Percentiles rank a stretch among this genome's conserved stretches.
Evolutionary conservation across 495 filamentous ascomycete genomes (phyloP).

Genomic region (Neurospora hispaniola): DNA sequence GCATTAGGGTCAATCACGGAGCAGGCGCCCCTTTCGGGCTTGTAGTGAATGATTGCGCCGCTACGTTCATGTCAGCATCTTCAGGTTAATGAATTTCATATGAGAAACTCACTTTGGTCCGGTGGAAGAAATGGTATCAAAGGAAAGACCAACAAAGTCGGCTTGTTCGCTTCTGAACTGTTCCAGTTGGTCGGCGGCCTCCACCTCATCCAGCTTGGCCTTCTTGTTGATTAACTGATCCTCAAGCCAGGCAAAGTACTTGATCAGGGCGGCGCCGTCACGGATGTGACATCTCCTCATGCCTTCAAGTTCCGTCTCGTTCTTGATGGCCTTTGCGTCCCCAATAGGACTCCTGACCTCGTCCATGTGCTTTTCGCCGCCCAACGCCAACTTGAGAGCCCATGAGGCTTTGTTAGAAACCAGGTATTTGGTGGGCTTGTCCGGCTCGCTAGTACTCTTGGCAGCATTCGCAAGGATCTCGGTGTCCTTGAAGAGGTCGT

Average conservation of each 20-base stretch:
- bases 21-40: slow-evolving; percentile 75
- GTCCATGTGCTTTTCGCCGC: slow-evolving; percentile 79
- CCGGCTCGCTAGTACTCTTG: slow-evolving; percentile 17
- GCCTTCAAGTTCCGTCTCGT: slow-evolving; percentile 78
- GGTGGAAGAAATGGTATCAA: slow-evolving; percentile 91
- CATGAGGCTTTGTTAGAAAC: slow-evolving; percentile 88
- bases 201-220: slow-evolving; percentile 72
- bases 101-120: slow-evolving; percentile 56
- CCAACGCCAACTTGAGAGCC: slow-evolving; percentile 79
- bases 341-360: slow-evolving; percentile 78
- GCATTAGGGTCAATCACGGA: slow-evolving; percentile 74
- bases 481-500: slow-evolving; percentile 69
- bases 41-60: slow-evolving; percentile 95
- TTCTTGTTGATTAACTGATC: slow-evolving; percentile 69
- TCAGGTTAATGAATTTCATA: background rate
- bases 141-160: slow-evolving; percentile 83
- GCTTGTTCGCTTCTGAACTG: slow-evolving; percentile 68
- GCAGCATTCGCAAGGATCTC: slow-evolving; percentile 45
- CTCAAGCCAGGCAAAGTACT: slow-evolving; percentile 97
- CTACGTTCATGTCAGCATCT: slow-evolving; percentile 15
- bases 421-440: slow-evolving; percentile 57
- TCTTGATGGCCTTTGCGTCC: slow-evolving; percentile 98
- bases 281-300: slow-evolving; percentile 92
- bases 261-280: slow-evolving; percentile 82
- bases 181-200: slow-evolving; percentile 85